Base-by-base conservation (phyloP, 257 asterid genomes). In the Rauvolfia tetraphylla region DNA sequence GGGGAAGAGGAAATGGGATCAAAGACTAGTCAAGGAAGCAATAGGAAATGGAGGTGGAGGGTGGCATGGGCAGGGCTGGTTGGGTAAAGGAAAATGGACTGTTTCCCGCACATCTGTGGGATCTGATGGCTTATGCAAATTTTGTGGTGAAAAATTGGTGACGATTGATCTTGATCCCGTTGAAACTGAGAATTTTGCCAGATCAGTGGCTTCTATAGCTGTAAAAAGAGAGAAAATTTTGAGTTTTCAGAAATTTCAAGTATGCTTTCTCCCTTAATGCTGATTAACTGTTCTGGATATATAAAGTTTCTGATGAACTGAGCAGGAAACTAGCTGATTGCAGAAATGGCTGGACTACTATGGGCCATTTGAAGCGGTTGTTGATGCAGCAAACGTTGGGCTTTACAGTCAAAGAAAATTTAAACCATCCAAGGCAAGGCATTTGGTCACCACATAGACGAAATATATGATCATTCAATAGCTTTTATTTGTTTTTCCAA, bases 41-140 rank as follows among this genome's bases (percentile, higher is more conserved):
- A 88, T 85, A 68, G 85, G 72, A 73, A 88, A 84, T 72, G 87
- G 89, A 58, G 98, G 97, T 72, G 97, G 97, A 78, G 98, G 97
- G 18, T 91, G 98, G 98, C 98, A 93, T 79, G 97, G 98, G 49
- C 84, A 68, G 73, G 98, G 97, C 61, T 93, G 96, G 97, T 81
- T 93, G 84, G 96, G 98, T 75, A 84, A 76, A 44, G 98, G 98
- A 69, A 88, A 85, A 82, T 93, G 97, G 98, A 80, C 39, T 1
- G 79, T 90, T 12, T 68, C 80, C 22, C 95, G 81, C 34, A 80
- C 93, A 7, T 74, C 66, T 72, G 85, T 93, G 72, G 89, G 82
- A 31, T 78, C 89, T 56, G 90, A 89, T 81, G 98, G 98, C 59
- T 76, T 85, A 29, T 93, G 98, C 84, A 84, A 77, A 81, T 85